Base-by-base conservation (phyloP, 345 rosid genomes). In the Salix brachista region DNA sequence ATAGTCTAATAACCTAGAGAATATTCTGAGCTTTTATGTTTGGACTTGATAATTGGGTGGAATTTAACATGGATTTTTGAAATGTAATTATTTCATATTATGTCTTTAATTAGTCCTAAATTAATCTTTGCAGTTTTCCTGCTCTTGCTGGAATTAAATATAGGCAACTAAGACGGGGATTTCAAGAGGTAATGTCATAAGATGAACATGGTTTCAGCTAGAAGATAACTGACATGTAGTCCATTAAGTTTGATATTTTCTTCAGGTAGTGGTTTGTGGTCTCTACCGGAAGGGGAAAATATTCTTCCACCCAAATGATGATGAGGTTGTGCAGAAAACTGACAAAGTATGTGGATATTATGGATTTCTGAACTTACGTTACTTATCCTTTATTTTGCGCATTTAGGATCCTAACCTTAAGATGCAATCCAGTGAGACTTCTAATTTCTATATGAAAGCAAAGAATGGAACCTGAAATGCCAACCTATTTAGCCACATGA, bases 201-300 rank as follows among this genome's bases (percentile, higher is more conserved):
- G 26, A 75, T 18, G 48, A 70, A 69, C 66, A 37, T 65, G 67
- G 70, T 76, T 39, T 75, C 67, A 66, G 17, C 56, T 26, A 30
- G 52, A 23, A 56, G 70, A 76, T 52, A 44, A 74, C 68, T 54
- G 70, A 42, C 23, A 18, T 30, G 71, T 44, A 60, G 56, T 69
- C 69, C 77, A 48, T 32, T 73, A 69, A 30, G 30, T 42, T 26
- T 12, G 25, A 42, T 78, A 28, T 41, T 73, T 74, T 56, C 81
- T 84, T 76, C 91, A 96, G 99, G 97, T 86, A 62, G 91, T 96
- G 76, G 99, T 91, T 71, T 96, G 93, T 80, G 99, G 99, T 78
- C 87, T 96, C 81, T 82, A 84, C 75, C 89, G 98, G 75, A 81
- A 76, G 73, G 96, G 97, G 80, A 90, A 85, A 83, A 84, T 93